Evolutionary conservation across 2,329 filamentous ascomycete species (phyloP).

Genomic region (Colletotrichum brevisporum): DNA sequence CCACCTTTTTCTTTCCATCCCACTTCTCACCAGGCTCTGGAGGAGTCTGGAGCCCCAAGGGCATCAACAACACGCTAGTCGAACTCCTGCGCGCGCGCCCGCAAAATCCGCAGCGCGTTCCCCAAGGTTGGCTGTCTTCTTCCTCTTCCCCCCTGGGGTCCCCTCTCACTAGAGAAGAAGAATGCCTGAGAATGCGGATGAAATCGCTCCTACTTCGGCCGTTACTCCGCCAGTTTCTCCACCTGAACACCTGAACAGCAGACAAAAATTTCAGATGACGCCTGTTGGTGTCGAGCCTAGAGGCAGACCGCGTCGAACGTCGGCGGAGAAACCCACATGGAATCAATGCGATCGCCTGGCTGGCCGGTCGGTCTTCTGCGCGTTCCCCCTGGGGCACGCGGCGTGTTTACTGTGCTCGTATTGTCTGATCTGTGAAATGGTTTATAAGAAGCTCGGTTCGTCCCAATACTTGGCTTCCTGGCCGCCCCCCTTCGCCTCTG

Average conservation of each 20-base stretch:
- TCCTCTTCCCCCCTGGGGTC: conserved; percentile 25
- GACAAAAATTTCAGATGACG: conserved; percentile 34
- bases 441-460: conserved; percentile 32
- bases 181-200: conserved; percentile 28
- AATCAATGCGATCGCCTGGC: conserved; percentile 22
- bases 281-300: conserved; percentile 32
- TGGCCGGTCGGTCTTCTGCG: conserved; percentile 9
- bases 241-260: conserved; percentile 28
- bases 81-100: conserved; percentile 14
- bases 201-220: conserved; percentile 38
- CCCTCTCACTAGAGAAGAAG: conserved; percentile 30
- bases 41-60: conserved; percentile 23
- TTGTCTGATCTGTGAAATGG: background rate
- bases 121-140: conserved; percentile 25
- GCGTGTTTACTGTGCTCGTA: background rate
- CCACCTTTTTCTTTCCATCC: too few relatives aligned
- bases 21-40: too few relatives aligned
- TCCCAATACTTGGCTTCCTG: background rate
- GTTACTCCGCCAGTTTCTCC: conserved; percentile 37
- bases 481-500: background rate
- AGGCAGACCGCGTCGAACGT: conserved; percentile 13
- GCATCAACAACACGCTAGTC: background rate
- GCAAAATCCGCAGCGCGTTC: background rate
- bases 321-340: conserved; percentile 21
- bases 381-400: too few relatives aligned